Evolutionary conservation across 257 asterid genomes (phyloP).

Genomic region (Solanum phureja): DNA sequence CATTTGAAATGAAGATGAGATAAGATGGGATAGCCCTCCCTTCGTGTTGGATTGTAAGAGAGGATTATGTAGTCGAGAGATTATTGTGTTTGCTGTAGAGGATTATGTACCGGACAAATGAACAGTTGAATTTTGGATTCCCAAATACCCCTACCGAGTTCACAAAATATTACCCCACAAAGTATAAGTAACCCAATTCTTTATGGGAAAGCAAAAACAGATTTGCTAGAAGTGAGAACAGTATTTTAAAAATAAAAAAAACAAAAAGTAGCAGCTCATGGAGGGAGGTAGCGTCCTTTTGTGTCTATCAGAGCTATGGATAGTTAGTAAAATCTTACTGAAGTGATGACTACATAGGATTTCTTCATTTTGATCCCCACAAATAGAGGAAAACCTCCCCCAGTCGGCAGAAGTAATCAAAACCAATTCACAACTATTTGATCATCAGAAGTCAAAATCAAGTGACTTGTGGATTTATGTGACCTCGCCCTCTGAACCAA

Average conservation of each 20-base stretch:
- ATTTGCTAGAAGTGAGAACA: neutral
- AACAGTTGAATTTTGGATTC: neutral
- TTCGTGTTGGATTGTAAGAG: neutral
- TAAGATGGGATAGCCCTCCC: neutral
- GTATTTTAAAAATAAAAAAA: neutral
- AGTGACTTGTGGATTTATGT: neutral
- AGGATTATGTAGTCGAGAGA: neutral
- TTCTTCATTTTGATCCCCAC: neutral
- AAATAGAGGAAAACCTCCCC: neutral
- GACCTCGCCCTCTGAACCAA: neutral
- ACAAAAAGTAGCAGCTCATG: neutral
- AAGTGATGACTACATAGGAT: neutral
- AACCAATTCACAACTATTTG: neutral
- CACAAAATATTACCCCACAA: neutral
- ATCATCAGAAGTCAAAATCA: neutral
- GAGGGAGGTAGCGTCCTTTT: neutral
- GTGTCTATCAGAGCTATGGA: neutral
- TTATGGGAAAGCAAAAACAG: neutral
- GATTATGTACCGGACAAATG: neutral
- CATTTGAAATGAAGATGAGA: neutral
- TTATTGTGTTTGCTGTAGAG: neutral
- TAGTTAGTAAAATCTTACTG: neutral
- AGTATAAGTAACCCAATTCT: neutral
- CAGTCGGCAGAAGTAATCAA: neutral
- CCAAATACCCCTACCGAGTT: neutral